Evolutionary conservation across 2,329 filamentous ascomycete species (phyloP), one percentile per base, ranked within the genome.

Genomic region (Paecilomyces sp.): DNA sequence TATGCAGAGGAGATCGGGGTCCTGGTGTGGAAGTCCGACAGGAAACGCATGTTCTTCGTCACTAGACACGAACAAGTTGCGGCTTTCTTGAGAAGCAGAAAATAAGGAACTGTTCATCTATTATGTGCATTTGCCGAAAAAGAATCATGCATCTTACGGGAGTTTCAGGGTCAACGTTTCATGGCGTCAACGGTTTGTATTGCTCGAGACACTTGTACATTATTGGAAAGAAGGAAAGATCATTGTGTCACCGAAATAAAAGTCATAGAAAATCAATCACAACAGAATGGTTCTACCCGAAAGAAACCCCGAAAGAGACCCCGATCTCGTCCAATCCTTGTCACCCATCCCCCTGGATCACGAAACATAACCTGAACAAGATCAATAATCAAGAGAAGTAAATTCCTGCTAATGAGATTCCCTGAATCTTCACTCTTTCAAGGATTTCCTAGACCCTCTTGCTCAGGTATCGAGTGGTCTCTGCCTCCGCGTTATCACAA

Each of bases 1-100:
- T 87, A 97, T 75, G 93, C 94, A 0, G 88, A 93, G 66, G 91
- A 95, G 71, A 87, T 97, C 62, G 94, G 94, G 15, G 92, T 99
- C 31, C 74, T 97, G 69, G 84, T 90, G 3, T 97, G 93, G 91
- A 88, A 87, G 70, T 94, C 87, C 66, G 89, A 96, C 70, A 79
- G 80, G 58, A 88, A 87, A 72, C 84, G 88, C 63, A 88, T 90
- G 80, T 96, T 99, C 76, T 99, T 99, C 72, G 92, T 95, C 6
- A 95, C 86, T 61, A 88, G 92, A 70, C 85, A 94, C 68, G 92
- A 97, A 73, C 92, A 96, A 78, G 88, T 99, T 63, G 83, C 87
- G 61, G 86, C 88, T 62, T 97, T 90, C 72, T 81, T 96, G 64
- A 88, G 86, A 69, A 86, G 83, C 65, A 80, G 83, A 60, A 88